These are phyloP conservation scores for Colletotrichum sp. DNA, from an alignment of 2,329 filamentous ascomycete species.

Conservation along the genomic window DNA sequence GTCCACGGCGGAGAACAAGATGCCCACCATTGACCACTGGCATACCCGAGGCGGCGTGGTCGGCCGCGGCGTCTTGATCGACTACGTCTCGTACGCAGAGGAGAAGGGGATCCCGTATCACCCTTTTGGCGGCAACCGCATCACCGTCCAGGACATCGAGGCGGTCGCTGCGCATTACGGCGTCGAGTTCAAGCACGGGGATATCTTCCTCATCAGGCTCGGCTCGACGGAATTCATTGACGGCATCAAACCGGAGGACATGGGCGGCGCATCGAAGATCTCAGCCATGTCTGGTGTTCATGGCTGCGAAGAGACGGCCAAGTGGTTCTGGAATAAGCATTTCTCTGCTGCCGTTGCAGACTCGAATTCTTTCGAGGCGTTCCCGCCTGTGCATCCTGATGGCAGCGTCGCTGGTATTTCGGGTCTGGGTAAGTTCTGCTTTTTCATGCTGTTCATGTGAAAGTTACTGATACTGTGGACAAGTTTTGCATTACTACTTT, in stretches of 20 bases:
- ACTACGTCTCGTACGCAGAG: constrained; percentile 56
- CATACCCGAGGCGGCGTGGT: constrained; percentile 56
- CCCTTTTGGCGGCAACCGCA: constrained; percentile 57
- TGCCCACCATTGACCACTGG: constrained; percentile 55
- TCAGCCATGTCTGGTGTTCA: constrained; percentile 42
- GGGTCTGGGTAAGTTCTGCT: constrained; percentile 42
- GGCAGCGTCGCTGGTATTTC: constrained; percentile 33
- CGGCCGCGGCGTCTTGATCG: constrained; percentile 61
- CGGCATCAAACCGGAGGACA: constrained; percentile 39
- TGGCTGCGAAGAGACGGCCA: constrained; percentile 55
- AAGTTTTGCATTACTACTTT: constrained; percentile 53
- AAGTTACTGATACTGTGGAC: neutral
- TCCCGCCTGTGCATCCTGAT: constrained; percentile 56
- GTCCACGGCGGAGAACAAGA: constrained; percentile 26
- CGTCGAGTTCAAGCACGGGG: constrained; percentile 68
- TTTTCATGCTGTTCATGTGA: fast-evolving
- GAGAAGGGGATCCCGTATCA: constrained; percentile 55
- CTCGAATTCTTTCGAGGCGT: constrained; percentile 66
- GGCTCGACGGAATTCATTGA: constrained; percentile 67
- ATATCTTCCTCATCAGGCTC: constrained; percentile 70
- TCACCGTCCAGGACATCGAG: constrained; percentile 60
- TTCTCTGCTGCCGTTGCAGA: constrained; percentile 72
- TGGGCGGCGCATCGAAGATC: constrained; percentile 32
- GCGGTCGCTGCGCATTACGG: constrained; percentile 64
- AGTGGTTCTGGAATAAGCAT: constrained; percentile 73